phyloP scores from a whole-genome alignment of 2,329 filamentous ascomycete species.

The Microdochium trichocladiopsis region DNA sequence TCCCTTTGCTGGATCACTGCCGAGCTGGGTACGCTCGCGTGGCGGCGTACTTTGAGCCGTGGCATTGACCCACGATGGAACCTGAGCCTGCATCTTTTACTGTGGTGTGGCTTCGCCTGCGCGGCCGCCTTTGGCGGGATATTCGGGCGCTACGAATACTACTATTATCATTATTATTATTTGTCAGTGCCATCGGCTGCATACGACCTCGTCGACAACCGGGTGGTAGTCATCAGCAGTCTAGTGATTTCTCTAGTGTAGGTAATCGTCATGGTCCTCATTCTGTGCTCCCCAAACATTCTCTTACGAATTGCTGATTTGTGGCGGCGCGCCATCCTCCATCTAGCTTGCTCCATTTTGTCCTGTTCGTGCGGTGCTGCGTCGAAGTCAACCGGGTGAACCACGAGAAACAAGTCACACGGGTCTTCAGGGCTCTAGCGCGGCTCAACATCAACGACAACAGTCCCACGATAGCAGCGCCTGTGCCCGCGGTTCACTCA shows the following conservation, averaged over 20 bases:
- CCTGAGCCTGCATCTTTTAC: neutral
- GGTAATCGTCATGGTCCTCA: neutral
- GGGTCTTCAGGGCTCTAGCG: neutral
- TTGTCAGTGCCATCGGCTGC: too few species aligned
- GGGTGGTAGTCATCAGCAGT: neutral
- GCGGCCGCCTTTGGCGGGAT: neutral
- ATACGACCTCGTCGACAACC: neutral
- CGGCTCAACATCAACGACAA: neutral
- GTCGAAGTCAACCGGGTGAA: neutral
- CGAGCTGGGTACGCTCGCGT: neutral
- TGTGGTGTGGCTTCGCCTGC: neutral
- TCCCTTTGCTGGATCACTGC: neutral
- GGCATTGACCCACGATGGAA: neutral
- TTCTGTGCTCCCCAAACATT: neutral
- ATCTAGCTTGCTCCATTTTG: neutral
- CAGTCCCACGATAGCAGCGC: neutral
- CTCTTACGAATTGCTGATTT: too few species aligned
- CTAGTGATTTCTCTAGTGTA: neutral
- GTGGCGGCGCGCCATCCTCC: neutral
- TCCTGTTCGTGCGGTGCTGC: neutral
- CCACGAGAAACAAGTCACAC: neutral
- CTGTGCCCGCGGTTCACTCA: too few species aligned
- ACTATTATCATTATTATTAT: too few species aligned
- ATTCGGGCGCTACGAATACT: neutral
- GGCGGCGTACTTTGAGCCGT: neutral